Evolutionary conservation across 805 yeast species (phyloP).

Genomic region (Kluyveromyces wickerhamii): DNA sequence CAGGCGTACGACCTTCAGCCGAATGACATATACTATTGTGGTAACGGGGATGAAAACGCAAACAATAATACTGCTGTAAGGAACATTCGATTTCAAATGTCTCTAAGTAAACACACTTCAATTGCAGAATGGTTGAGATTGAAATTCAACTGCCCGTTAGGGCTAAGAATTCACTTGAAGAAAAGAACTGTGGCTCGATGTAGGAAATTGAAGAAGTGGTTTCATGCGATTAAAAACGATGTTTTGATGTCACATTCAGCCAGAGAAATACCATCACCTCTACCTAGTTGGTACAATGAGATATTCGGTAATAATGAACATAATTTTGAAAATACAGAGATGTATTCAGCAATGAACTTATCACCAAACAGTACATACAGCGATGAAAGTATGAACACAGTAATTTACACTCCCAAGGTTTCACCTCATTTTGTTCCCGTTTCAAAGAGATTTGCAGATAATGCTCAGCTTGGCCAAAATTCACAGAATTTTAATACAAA

Average conservation of each 20-base stretch:
- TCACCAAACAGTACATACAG: no score
- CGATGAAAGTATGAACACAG: constrained; percentile 1
- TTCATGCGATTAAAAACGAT: not conserved
- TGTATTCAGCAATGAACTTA: no score
- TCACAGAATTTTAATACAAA: no score
- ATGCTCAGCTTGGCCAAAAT: no score
- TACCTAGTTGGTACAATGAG: not conserved
- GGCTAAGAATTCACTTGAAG: not conserved
- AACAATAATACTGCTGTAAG: not conserved
- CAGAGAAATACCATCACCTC: not conserved
- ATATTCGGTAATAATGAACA: not conserved
- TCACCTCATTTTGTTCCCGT: not conserved
- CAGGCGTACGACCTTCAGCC: no score
- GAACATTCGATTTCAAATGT: constrained; percentile 1
- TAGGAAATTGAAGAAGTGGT: constrained; percentile 3
- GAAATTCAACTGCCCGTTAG: constrained; percentile 2
- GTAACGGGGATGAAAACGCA: not conserved
- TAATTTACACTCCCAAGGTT: not conserved
- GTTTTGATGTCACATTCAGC: not conserved
- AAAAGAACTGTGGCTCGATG: not conserved
- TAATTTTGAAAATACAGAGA: no score
- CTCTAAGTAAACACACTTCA: not conserved
- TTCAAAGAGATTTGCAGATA: no score
- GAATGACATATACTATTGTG: no score
- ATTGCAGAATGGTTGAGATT: not conserved